A percentile compares a stretch with the other conserved stretches of the same genome.
These are phyloP conservation scores for Pachyrhizus erosus DNA, from an alignment of 306 rosid species.

Conservation along the genomic window DNA sequence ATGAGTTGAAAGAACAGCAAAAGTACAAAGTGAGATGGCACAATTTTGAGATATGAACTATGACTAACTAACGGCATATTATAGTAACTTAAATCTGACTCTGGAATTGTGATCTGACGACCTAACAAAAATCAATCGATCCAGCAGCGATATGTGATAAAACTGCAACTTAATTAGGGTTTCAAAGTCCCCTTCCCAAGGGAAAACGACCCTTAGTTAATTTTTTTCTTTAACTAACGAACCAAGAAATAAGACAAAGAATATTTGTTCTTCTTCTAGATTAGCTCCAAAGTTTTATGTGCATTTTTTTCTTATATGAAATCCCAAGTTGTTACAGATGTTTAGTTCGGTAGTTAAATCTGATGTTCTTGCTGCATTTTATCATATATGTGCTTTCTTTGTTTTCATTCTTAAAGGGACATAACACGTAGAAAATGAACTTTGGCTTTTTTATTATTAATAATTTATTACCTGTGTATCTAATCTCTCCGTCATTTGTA, in stretches of 20 bases:
- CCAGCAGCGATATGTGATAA: neutral
- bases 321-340: neutral
- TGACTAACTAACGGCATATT: conserved; percentile 43
- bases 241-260: neutral
- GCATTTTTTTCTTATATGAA: neutral
- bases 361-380: neutral
- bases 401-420: neutral
- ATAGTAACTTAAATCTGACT: conserved; percentile 18
- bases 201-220: neutral
- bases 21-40: neutral
- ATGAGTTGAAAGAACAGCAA: conserved; percentile 32
- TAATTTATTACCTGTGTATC: neutral
- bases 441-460: neutral
- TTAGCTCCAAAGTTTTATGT: neutral
- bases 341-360: neutral
- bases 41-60: conserved; percentile 23
- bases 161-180: neutral
- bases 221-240: neutral
- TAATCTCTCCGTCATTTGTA: neutral
- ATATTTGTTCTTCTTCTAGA: conserved; percentile 3
- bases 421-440: neutral
- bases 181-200: neutral
- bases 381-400: neutral
- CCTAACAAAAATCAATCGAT: conserved; percentile 20
- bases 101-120: conserved; percentile 21